phyloP scores from a whole-genome alignment of 2,329 filamentous ascomycete species.

The Talaromyces sp. region DNA sequence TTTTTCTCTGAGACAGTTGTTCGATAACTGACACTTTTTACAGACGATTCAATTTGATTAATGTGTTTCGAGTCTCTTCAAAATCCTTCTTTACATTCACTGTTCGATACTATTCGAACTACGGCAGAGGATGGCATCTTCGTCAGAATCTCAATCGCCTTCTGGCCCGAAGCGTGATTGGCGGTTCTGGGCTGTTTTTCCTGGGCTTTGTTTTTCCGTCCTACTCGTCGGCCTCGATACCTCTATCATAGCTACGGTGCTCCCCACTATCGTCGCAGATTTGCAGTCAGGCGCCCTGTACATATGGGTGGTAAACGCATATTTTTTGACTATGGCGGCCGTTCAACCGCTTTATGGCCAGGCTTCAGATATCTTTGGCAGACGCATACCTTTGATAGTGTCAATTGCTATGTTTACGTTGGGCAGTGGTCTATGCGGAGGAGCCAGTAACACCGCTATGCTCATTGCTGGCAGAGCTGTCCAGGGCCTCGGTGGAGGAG shows the following conservation, averaged over 20 bases:
- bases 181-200: background rate
- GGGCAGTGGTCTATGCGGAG: constrained; percentile 50
- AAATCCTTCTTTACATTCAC: background rate
- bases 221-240: background rate
- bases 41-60: background rate
- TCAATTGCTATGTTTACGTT: constrained; percentile 51
- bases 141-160: background rate
- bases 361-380: background rate
- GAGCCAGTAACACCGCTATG: constrained; percentile 45
- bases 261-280: background rate
- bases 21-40: background rate
- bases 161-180: background rate
- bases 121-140: background rate
- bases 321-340: background rate
- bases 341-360: background rate
- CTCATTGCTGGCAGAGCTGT: constrained; percentile 46
- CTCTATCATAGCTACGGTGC: background rate
- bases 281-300: background rate
- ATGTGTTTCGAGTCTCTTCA: background rate
- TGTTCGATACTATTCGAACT: background rate
- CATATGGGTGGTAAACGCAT: background rate
- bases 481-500: constrained; percentile 50
- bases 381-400: constrained; percentile 34
- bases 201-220: background rate
- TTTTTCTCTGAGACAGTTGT: background rate